phyloP scores from a whole-genome alignment of 2,329 filamentous ascomycete species.

The Paradendryphiella salina region DNA sequence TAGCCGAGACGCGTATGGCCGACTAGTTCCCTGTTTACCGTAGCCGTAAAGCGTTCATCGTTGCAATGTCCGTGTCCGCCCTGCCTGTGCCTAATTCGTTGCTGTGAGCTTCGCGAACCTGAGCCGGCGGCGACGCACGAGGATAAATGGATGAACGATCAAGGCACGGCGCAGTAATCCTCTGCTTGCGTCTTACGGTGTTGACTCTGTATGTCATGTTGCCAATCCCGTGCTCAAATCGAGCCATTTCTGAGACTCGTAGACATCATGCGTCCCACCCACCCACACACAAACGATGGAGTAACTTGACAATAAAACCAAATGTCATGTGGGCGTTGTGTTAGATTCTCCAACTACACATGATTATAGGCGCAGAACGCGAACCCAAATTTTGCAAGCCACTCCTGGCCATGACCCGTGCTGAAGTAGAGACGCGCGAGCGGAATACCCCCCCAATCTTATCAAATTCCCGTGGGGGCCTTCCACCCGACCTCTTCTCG shows the following conservation, averaged over 20 bases:
- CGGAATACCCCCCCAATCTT: slow-evolving; percentile 13
- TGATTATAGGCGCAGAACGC: slow-evolving; percentile 9
- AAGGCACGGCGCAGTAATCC: not conserved
- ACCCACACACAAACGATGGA: not conserved
- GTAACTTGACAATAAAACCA: not conserved
- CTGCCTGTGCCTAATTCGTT: no score
- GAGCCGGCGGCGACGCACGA: no score
- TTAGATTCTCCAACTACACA: not conserved
- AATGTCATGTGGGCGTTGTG: slow-evolving; percentile 5
- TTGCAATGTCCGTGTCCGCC: no score
- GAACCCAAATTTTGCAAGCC: slow-evolving; percentile 4
- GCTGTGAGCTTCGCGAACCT: no score
- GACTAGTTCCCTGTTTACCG: slow-evolving; percentile 6
- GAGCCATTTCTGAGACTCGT: slow-evolving; percentile 8
- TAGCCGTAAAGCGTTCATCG: not conserved
- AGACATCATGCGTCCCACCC: not conserved
- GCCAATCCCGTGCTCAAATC: slow-evolving; percentile 2
- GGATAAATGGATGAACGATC: not conserved
- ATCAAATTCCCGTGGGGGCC: slow-evolving; percentile 25
- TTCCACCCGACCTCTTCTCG: slow-evolving; percentile 13
- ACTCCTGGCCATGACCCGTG: slow-evolving; percentile 1
- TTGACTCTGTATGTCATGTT: not conserved
- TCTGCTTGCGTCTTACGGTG: not conserved
- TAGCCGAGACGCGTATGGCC: slow-evolving; percentile 12
- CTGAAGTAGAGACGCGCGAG: slow-evolving; percentile 11